Base-by-base conservation (phyloP, 345 rosid genomes). In the Citrus unshiu region DNA sequence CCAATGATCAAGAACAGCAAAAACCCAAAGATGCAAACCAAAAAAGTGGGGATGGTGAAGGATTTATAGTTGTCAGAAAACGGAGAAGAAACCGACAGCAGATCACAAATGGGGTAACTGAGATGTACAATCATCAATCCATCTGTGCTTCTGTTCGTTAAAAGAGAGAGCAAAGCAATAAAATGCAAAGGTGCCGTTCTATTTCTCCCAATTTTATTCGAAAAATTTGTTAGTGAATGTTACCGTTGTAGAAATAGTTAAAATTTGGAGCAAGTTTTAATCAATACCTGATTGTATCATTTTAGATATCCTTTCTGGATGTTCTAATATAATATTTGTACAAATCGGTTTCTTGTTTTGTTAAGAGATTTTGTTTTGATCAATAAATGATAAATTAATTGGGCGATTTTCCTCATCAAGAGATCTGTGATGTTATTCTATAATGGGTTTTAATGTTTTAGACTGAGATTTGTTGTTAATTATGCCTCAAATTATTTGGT, bases 111-210 rank as follows among this genome's bases (percentile, higher is more conserved):
- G 86, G 86, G 39, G 89, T 87, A 9, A 67, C 85, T 9, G 90
- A 82, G 75, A 62, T 90, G 82, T 85, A 87, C 87, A 89, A 88
- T 78, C 95, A 84, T 81, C 95, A 87, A 68, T 88, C 97, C 0
- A 83, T 89, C 34, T 84, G 88, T 73, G 86, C 95, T 78, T 88
- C 88, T 13, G 94, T 85, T 77, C 86, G 86, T 39, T 88, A 76
- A 87, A 51, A 73, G 74, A 77, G 37, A 40, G 40, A 64, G n/a
- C 7, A 39, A 39, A 14, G 18, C 54, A 30, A 63, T n/a, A 25
- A 58, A 72, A 66, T 21, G 21, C 9, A 24, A 70, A 70, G 69
- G 43, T 14, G 60, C 6, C 32, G 49, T 57, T 5, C 46, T 32
- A 8, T 34, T 16, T 76, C 68, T 16, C 77, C 22, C 0, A 40